Evolutionary conservation across 1,284 basidiomycete species (phyloP).

Genomic region (Puccinia coronata): DNA sequence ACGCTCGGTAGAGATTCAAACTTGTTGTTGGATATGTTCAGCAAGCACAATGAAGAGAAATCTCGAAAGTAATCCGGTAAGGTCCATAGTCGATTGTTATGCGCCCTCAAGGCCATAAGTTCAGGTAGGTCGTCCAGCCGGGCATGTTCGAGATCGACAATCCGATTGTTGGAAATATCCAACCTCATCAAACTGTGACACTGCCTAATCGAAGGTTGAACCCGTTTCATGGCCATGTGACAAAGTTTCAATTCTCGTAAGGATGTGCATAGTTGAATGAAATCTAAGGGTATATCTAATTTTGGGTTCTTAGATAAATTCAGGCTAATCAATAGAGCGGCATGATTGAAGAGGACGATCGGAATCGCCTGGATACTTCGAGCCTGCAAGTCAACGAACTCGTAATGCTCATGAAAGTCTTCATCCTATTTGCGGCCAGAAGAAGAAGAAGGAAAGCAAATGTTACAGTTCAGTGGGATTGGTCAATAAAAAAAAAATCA

Average conservation of each 20-base stretch:
- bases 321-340: conserved; percentile 80
- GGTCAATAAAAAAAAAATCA: neutral
- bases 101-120: conserved; percentile 73
- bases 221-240: conserved; percentile 92
- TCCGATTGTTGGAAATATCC: conserved; percentile 90
- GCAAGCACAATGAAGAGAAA: conserved; percentile 70
- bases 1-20: conserved; percentile 78
- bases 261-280: conserved; percentile 82
- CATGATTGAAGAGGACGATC: conserved; percentile 81
- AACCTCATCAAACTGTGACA: conserved; percentile 76
- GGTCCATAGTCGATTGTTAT: conserved; percentile 88
- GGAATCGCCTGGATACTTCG: conserved; percentile 86
- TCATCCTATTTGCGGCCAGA: conserved; percentile 65
- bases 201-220: conserved; percentile 80
- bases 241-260: conserved; percentile 83
- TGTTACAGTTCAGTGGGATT: neutral
- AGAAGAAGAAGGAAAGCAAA: conserved; percentile 1
- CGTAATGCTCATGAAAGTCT: conserved; percentile 72
- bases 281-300: conserved; percentile 93
- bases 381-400: conserved; percentile 80
- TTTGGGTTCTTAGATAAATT: conserved; percentile 93
- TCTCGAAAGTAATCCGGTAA: conserved; percentile 82
- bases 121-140: conserved; percentile 75
- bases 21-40: conserved; percentile 98
- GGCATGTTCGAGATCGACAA: conserved; percentile 84